A percentile compares a stretch with the other conserved stretches of the same genome.
These are phyloP conservation scores for Myriosclerotinia scirpicola DNA, from an alignment of 2,329 filamentous ascomycete genomes.

Conservation along the genomic window DNA sequence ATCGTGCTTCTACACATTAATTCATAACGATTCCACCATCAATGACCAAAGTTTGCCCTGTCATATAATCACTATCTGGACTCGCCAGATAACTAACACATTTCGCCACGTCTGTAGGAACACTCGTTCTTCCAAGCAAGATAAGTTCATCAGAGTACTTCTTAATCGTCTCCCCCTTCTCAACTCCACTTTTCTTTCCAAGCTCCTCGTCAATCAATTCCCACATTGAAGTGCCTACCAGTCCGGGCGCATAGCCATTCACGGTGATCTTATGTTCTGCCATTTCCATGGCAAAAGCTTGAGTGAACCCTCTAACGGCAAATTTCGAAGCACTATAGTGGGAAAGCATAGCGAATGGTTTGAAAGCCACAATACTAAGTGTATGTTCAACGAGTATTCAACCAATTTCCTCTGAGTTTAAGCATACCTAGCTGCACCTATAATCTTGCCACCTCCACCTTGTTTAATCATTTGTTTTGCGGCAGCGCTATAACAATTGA, in stretches of 20 bases:
- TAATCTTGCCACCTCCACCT: conserved; percentile 45
- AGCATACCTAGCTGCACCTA: conserved; percentile 36
- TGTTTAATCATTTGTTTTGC: conserved; percentile 66
- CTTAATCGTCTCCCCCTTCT: conserved; percentile 55
- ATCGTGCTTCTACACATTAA: not conserved
- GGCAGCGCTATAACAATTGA: conserved; percentile 63
- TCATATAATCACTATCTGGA: conserved; percentile 62
- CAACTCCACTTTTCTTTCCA: conserved; percentile 50
- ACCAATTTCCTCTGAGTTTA: not conserved
- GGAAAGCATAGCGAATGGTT: conserved; percentile 56
- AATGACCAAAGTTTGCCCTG: conserved; percentile 63
- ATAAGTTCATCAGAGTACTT: conserved; percentile 56
- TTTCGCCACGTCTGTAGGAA: conserved; percentile 62
- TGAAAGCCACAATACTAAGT: conserved; percentile 56
- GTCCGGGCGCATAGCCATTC: conserved; percentile 65
- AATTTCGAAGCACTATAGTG: conserved; percentile 67
- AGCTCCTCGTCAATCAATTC: conserved; percentile 63
- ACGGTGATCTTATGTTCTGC: conserved; percentile 64
- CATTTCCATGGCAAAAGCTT: conserved; percentile 66
- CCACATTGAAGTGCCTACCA: conserved; percentile 69
- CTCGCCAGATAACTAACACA: conserved; percentile 62
- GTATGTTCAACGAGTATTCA: conserved; percentile 7
- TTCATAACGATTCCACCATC: conserved; percentile 40
- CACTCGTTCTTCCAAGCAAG: conserved; percentile 56
- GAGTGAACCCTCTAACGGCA: conserved; percentile 65